phyloP scores from a whole-genome alignment of 2,329 filamentous ascomycete genomes.

The Scortechinia acanthostroma region DNA sequence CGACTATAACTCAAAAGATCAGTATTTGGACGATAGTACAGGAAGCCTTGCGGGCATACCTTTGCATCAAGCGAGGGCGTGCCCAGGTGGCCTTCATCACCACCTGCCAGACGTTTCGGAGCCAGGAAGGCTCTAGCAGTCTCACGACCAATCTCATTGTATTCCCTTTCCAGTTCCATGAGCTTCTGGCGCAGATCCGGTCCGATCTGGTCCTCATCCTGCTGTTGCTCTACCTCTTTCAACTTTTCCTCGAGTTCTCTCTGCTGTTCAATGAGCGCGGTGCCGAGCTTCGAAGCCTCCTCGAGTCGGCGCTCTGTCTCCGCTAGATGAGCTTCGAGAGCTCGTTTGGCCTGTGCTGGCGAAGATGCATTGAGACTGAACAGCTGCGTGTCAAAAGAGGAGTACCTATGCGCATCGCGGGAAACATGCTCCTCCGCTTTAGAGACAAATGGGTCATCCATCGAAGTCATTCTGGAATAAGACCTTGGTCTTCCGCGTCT shows the following conservation, averaged over 20 bases:
- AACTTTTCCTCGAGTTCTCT: constrained; percentile 75
- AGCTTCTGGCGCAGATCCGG: constrained; percentile 78
- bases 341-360: constrained; percentile 78
- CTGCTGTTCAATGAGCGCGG: constrained; percentile 78
- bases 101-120: constrained; percentile 75
- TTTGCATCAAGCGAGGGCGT: constrained; percentile 44
- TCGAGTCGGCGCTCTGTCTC: constrained; percentile 89
- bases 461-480: constrained; percentile 12
- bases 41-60: constrained; percentile 18
- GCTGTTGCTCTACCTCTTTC: constrained; percentile 74
- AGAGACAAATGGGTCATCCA: constrained; percentile 51
- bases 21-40: neutral
- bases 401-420: constrained; percentile 55
- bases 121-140: constrained; percentile 81
- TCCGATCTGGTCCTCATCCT: constrained; percentile 71
- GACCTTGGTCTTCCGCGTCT: no score
- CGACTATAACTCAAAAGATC: constrained; percentile 35
- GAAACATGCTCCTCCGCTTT: constrained; percentile 30
- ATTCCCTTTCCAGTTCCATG: constrained; percentile 83
- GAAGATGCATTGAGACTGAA: constrained; percentile 74
- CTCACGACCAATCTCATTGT: constrained; percentile 86
- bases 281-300: constrained; percentile 83
- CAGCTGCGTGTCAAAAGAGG: constrained; percentile 73
- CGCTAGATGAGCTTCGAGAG: constrained; percentile 81
- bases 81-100: constrained; percentile 42